A percentile compares a stretch with the other conserved stretches of the same genome.
Conservation (phyloP, 805 yeast genomes). For the Candida adriatica region DNA sequence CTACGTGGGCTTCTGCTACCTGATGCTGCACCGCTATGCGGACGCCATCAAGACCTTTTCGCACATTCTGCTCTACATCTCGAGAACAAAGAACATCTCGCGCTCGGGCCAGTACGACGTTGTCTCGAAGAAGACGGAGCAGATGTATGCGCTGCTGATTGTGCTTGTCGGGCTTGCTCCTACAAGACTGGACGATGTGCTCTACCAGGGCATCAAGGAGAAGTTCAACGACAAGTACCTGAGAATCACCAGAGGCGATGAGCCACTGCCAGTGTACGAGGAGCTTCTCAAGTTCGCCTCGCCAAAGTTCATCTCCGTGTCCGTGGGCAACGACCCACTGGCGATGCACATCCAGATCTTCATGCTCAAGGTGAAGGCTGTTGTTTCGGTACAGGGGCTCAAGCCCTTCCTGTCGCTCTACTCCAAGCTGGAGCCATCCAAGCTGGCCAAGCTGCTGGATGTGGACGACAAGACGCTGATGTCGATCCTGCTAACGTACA, state of each 20-base stretch:
- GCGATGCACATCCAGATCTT: conserved; percentile 37
- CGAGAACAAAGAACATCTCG: conserved; percentile 38
- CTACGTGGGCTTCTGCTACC: conserved; percentile 43
- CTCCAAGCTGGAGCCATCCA: conserved; percentile 37
- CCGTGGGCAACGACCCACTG: conserved; percentile 36
- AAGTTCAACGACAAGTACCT: conserved; percentile 39
- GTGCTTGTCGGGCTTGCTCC: conserved; percentile 40
- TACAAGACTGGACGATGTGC: conserved; percentile 38
- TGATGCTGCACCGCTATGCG: conserved; percentile 43
- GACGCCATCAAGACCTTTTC: conserved; percentile 44
- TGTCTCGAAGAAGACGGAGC: conserved; percentile 41
- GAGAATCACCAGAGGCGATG: conserved; percentile 36
- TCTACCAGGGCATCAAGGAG: conserved; percentile 38
- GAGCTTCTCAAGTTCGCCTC: conserved; percentile 40
- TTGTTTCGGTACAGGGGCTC: conserved; percentile 33
- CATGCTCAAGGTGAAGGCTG: conserved; percentile 33
- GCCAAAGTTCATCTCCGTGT: conserved; percentile 40
- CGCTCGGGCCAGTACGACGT: conserved; percentile 38
- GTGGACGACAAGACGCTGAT: conserved; percentile 28
- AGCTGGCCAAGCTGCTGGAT: conserved; percentile 34
- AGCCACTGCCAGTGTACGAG: conserved; percentile 34
- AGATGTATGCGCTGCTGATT: conserved; percentile 43
- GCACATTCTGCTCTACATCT: conserved; percentile 38
- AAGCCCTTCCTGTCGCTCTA: conserved; percentile 40
- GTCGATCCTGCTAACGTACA: conserved; percentile 35